A percentile compares a stretch with the other conserved stretches of the same genome.
Conservation (phyloP, 2,329 filamentous ascomycete species). For the Fusarium newnesense region DNA sequence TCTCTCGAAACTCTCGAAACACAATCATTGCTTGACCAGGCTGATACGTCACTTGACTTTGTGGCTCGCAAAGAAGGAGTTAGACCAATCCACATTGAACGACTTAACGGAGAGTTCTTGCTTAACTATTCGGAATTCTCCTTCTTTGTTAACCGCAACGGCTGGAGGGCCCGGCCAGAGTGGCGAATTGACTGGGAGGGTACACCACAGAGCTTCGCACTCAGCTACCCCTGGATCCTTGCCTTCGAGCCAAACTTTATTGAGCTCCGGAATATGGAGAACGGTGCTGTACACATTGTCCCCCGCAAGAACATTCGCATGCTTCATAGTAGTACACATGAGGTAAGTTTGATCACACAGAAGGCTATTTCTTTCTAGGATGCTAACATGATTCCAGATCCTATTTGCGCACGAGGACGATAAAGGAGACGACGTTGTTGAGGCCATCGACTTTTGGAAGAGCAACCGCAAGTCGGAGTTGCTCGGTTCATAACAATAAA, state of each 20-base stretch:
- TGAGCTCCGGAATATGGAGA: slow-evolving; percentile 95
- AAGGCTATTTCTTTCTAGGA: not conserved
- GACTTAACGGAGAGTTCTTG: slow-evolving; percentile 95
- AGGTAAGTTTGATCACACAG: slow-evolving; percentile 67
- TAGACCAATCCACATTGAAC: slow-evolving; percentile 96
- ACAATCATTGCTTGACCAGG: slow-evolving; percentile 95
- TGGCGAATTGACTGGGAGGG: slow-evolving; percentile 99
- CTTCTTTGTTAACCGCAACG: slow-evolving; percentile 99
- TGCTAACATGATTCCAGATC: slow-evolving; percentile 70
- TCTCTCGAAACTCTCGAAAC: slow-evolving; percentile 97
- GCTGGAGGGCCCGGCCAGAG: slow-evolving; percentile 94
- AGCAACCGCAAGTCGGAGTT: slow-evolving; percentile 64
- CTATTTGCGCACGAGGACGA: slow-evolving; percentile 98
- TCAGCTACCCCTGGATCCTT: slow-evolving; percentile 96
- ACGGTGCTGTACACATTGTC: slow-evolving; percentile 92
- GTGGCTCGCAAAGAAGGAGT: slow-evolving; percentile 93
- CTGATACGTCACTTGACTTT: slow-evolving; percentile 97
- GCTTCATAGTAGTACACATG: slow-evolving; percentile 95
- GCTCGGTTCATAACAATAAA: slow-evolving; percentile 40
- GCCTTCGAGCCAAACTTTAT: slow-evolving; percentile 98
- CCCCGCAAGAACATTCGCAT: slow-evolving; percentile 97
- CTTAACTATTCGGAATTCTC: slow-evolving; percentile 99
- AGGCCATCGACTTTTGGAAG: slow-evolving; percentile 97
- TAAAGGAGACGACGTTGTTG: slow-evolving; percentile 89
- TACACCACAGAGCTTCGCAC: slow-evolving; percentile 87